A percentile compares a stretch with the other conserved stretches of the same genome.
These are phyloP conservation scores for Micractinium sp. DNA, from an alignment of 139 green algal genomes.

Conservation along the genomic window DNA sequence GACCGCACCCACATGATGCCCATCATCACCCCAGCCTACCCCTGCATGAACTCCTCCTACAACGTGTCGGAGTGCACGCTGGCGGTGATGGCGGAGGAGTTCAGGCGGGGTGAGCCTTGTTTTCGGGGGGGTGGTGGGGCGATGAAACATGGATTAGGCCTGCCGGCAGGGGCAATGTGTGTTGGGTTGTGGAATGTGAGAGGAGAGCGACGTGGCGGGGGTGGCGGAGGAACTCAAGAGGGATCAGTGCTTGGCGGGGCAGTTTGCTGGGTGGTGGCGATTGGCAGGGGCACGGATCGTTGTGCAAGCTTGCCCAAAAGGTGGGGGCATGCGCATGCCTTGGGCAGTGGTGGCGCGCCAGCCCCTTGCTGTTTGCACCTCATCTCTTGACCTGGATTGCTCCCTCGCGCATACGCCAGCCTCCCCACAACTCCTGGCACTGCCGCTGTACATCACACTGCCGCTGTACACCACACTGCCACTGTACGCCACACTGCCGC, in stretches of 20 bases:
- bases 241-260: neutral
- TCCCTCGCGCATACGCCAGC: neutral
- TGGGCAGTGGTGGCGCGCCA: no score
- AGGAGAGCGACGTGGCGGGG: neutral
- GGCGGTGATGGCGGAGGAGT: slow-evolving; percentile 74
- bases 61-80: slow-evolving; percentile 91
- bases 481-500: no score
- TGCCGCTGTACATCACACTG: neutral
- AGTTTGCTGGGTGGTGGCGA: no score
- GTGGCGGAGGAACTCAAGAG: neutral
- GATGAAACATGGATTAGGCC: no score
- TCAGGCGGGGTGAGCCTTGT: slow-evolving; percentile 45
- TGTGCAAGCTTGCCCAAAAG: neutral
- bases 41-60: slow-evolving; percentile 94
- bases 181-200: no score
- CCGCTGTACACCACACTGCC: neutral
- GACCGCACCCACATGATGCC: slow-evolving; percentile 91
- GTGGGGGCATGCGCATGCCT: no score
- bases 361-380: no score
- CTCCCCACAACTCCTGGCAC: no score
- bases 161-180: no score
- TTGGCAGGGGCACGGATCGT: no score
- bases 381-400: no score
- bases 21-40: slow-evolving; percentile 98
- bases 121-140: neutral